Evolutionary conservation across 768 basidiomycete species (phyloP).

Genomic region (Suillus subluteus): DNA sequence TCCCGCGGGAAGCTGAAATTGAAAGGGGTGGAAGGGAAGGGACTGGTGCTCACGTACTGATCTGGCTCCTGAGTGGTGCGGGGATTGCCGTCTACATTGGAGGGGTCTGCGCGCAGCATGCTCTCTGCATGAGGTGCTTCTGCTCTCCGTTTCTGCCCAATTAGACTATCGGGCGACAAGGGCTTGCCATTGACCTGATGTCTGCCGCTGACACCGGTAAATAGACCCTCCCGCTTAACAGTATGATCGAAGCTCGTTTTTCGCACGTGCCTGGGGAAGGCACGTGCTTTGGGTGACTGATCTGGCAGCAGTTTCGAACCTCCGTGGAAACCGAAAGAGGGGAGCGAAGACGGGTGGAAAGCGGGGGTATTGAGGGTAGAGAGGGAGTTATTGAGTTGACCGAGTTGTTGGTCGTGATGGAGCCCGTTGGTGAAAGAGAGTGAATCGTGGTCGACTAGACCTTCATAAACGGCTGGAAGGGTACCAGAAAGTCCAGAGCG

Average conservation of each 20-base stretch:
- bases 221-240: constrained; percentile 67
- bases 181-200: constrained; percentile 85
- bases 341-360: constrained; percentile 73
- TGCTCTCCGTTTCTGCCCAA: constrained; percentile 79
- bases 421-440: constrained; percentile 42
- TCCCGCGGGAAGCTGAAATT: constrained; percentile 74
- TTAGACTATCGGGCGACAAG: constrained; percentile 60
- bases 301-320: constrained; percentile 41
- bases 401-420: constrained; percentile 32
- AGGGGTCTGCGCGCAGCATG: constrained; percentile 78
- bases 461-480: constrained; percentile 47
- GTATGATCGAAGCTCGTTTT: constrained; percentile 98
- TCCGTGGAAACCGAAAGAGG: constrained; percentile 70
- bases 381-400: constrained; percentile 42
- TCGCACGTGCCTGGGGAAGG: constrained; percentile 83
- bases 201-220: constrained; percentile 61
- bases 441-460: constrained; percentile 38
- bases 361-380: constrained; percentile 50
- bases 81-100: constrained; percentile 48
- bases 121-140: constrained; percentile 82
- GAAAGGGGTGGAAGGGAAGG: constrained; percentile 72
- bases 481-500: constrained; percentile 45
- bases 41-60: constrained; percentile 42
- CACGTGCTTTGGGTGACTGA: constrained; percentile 44
- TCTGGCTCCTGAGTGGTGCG: constrained; percentile 40